Evolutionary conservation across 2,329 filamentous ascomycete genomes (phyloP), one percentile per base, ranked within the genome.

Genomic region (Ceratocystis diversiconidia): DNA sequence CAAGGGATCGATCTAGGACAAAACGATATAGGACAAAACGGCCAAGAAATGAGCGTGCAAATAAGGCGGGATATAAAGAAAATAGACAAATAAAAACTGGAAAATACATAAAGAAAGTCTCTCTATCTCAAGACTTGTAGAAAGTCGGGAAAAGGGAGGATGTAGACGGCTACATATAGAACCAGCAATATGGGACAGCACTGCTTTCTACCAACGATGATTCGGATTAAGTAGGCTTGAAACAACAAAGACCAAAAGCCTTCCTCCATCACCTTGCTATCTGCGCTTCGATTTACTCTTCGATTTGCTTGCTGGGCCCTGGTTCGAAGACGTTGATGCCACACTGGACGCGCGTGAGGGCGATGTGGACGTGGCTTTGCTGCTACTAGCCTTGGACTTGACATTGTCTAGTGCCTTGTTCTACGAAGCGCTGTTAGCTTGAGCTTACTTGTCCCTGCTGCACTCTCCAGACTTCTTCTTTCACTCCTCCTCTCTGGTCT

Each of bases 351-450:
- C 92, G 69, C 94, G 83, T 25, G 92, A 96, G 0, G 87, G 88
- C 4, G 86, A 81, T 3, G 87, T 82, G 0, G 91, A 94, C 66
- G 83, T 88, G 62, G 84, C 82, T 74, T 92, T 94, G 76, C 84
- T 89, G 66, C 81, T 85, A 63, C 78, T 80, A 62, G 73, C 77
- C 44, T 59, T 66, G 44, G 82, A 85, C 76, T 96, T 96, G 72
- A 96, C 85, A 60, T 86, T 89, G 71, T 96, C 94, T 61, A 96
- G 83, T 63, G 90, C 86, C 78, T 97, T 97, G 76, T 96, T 96
- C 92, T 97, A 73, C 69, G 52, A 32, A 12, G 28, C 15, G 32
- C 52, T 59, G 61, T 63, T 63, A 63, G 61, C 61, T 48, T n/a
- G 28, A 59, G 52, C 52, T 32, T 17, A 36, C 12, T 25, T 28